These are phyloP conservation scores for Geoglossum glabrum DNA, from an alignment of 495 filamentous ascomycete genomes.

Conservation along the genomic window DNA sequence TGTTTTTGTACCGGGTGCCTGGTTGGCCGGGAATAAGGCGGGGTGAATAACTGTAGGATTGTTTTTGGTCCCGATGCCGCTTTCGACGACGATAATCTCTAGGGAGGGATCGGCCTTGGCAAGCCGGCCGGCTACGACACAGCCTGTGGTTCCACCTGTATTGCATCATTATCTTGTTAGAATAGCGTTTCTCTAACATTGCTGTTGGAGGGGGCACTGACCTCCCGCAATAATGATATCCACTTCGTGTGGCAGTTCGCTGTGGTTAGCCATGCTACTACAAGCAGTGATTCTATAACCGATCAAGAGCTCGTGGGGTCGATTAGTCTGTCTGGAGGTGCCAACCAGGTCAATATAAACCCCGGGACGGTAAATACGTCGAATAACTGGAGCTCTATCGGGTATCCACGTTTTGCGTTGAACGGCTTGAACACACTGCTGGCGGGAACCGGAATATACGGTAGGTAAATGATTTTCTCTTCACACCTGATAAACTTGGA, in stretches of 20 bases:
- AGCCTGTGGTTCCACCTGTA: background rate
- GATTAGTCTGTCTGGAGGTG: background rate
- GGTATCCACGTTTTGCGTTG: too few species aligned
- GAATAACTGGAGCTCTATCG: too few species aligned
- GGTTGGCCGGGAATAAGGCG: slow-evolving; percentile 15
- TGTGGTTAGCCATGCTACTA: background rate
- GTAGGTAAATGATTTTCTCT: too few species aligned
- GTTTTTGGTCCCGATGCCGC: slow-evolving; percentile 20
- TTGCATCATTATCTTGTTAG: background rate
- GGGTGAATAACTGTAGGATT: slow-evolving; percentile 17
- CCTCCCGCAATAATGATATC: background rate
- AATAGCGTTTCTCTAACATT: background rate
- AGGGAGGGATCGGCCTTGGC: slow-evolving; percentile 21
- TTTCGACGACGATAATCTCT: slow-evolving; percentile 23
- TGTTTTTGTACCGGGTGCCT: slow-evolving; percentile 17
- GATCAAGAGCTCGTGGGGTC: background rate
- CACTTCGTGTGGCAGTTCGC: background rate
- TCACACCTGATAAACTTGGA: too few species aligned
- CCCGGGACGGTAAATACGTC: too few species aligned
- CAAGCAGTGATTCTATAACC: background rate
- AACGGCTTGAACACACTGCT: too few species aligned
- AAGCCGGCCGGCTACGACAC: slow-evolving; percentile 10
- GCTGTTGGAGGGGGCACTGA: background rate
- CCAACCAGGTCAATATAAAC: background rate
- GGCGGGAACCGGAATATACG: too few species aligned